A percentile compares a stretch with the other conserved stretches of the same genome.
These are phyloP conservation scores for Fomitopsis betulina DNA, from an alignment of 1,284 basidiomycete species.

Conservation along the genomic window DNA sequence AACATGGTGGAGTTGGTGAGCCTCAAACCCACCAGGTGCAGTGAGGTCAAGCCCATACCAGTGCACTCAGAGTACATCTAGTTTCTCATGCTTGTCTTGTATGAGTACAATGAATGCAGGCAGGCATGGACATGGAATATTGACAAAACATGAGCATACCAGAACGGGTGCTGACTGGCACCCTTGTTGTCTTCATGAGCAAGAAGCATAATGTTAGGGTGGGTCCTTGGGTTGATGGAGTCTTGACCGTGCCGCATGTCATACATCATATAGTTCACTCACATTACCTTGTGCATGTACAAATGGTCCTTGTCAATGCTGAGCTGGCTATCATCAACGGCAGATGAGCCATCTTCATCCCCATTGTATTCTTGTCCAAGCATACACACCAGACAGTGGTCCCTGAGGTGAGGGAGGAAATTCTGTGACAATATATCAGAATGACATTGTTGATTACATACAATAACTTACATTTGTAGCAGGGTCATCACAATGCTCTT, in stretches of 20 bases:
- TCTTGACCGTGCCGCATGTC: conserved; percentile 34
- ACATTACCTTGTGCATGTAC: conserved; percentile 25
- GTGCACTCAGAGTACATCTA: conserved; percentile 35
- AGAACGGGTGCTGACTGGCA: conserved; percentile 10
- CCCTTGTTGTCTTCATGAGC: conserved; percentile 16
- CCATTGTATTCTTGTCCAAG: conserved; percentile 7
- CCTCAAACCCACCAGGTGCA: conserved; percentile 12
- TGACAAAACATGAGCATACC: conserved; percentile 16
- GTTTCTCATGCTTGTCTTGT: background rate
- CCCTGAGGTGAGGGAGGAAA: conserved; percentile 16
- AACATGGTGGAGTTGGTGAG: conserved; percentile 26
- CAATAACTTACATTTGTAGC: conserved; percentile 16
- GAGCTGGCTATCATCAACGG: conserved; percentile 7
- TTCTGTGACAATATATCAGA: conserved; percentile 10
- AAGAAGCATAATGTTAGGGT: conserved; percentile 32
- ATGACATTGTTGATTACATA: background rate
- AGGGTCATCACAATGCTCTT: conserved; percentile 9
- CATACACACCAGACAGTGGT: conserved; percentile 20
- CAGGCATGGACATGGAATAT: conserved; percentile 24
- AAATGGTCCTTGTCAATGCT: conserved; percentile 20
- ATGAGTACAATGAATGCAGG: background rate
- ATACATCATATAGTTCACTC: conserved; percentile 42
- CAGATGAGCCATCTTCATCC: too few species aligned
- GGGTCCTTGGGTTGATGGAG: conserved; percentile 29
- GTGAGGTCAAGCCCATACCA: conserved; percentile 27